Evolutionary conservation across 768 basidiomycete species (phyloP).

Genomic region (Trichaptum fuscoviolaceum): DNA sequence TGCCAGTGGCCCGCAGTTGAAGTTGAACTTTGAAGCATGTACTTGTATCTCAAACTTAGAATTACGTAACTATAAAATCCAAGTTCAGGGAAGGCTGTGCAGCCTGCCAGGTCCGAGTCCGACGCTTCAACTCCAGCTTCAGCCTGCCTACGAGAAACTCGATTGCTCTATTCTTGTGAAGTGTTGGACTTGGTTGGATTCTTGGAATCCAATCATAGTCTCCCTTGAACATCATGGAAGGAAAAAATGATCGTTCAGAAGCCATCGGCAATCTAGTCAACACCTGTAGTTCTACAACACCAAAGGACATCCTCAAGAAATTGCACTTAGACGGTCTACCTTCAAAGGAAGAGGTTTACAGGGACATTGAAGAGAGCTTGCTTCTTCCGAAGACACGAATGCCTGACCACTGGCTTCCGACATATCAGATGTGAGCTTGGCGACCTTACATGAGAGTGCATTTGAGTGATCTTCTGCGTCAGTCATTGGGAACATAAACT

Average conservation of each 20-base stretch:
- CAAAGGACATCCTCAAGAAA: constrained; percentile 40
- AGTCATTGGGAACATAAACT: constrained; percentile 72
- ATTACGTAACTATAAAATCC: too few relatives aligned
- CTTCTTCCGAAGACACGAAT: constrained; percentile 63
- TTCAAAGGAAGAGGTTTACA: constrained; percentile 52
- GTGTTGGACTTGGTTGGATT: neutral
- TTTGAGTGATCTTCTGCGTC: constrained; percentile 12
- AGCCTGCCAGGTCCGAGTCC: too few relatives aligned
- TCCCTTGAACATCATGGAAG: constrained; percentile 25
- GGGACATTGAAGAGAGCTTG: constrained; percentile 69
- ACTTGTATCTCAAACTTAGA: too few relatives aligned
- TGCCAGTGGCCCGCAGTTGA: too few relatives aligned
- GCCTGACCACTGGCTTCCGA: constrained; percentile 67
- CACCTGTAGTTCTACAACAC: constrained; percentile 33
- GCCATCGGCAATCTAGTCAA: constrained; percentile 44
- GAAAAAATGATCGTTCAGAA: constrained; percentile 22
- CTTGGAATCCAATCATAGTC: neutral
- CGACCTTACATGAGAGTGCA: neutral
- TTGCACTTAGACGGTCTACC: constrained; percentile 57
- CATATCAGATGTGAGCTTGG: constrained; percentile 73
- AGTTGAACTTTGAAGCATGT: too few relatives aligned
- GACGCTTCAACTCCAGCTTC: too few relatives aligned
- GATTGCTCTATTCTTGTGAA: neutral
- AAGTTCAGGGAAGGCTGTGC: too few relatives aligned
- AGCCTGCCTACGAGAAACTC: too few relatives aligned